phyloP scores from a whole-genome alignment of 352 stramenopile species.

The Globisporangium ultimum region DNA sequence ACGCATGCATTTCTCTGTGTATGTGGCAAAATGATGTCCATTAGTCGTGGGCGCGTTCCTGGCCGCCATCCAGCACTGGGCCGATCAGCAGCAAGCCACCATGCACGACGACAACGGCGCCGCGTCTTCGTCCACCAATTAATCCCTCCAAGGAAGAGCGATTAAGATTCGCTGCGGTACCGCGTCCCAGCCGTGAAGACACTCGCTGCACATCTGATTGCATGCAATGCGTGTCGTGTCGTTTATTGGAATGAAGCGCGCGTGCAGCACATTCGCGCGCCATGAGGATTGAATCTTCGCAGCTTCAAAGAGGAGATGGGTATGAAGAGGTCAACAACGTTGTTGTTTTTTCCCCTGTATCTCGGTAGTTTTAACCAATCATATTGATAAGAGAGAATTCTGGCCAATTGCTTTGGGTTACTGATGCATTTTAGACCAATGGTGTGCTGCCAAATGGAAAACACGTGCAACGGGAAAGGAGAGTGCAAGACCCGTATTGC shows the following conservation, averaged over 20 bases:
- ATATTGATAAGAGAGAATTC: neutral
- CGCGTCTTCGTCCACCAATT: slow-evolving; percentile 1
- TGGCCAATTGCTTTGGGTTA: neutral
- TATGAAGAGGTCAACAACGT: neutral
- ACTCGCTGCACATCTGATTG: no score
- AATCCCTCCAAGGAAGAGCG: neutral
- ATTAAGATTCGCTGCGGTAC: neutral
- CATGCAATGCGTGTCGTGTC: no score
- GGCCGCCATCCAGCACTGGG: slow-evolving; percentile 75
- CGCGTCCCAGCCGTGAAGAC: no score
- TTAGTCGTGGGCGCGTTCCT: slow-evolving; percentile 75
- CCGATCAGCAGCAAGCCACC: slow-evolving; percentile 45
- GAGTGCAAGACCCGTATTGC: neutral
- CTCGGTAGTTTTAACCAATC: no score
- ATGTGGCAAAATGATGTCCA: neutral
- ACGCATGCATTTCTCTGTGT: neutral
- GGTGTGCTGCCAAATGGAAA: neutral
- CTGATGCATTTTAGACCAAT: neutral
- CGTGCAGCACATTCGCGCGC: no score
- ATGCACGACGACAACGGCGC: slow-evolving; percentile 22
- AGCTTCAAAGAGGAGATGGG: no score
- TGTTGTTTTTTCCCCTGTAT: no score
- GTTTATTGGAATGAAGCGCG: no score
- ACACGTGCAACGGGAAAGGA: neutral
- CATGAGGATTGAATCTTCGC: no score